Conservation (phyloP, 2,329 filamentous ascomycete genomes). For the Claviceps sp. region DNA sequence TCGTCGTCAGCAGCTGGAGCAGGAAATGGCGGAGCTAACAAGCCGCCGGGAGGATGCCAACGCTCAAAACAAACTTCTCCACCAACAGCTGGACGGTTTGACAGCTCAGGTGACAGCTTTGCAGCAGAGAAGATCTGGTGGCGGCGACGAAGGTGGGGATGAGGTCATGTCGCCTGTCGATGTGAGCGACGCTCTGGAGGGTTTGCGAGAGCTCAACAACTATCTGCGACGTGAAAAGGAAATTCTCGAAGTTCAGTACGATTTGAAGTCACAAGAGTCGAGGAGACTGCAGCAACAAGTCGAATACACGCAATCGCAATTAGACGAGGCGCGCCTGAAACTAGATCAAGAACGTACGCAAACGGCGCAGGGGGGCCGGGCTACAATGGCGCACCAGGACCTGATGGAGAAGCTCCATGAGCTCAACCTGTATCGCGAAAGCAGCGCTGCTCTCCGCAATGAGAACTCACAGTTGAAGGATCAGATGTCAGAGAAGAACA, state of each 20-base stretch:
- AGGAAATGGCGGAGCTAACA: conserved; percentile 68
- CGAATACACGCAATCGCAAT: conserved; percentile 71
- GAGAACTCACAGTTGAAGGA: conserved; percentile 70
- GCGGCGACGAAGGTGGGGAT: conserved; percentile 34
- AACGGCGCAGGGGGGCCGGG: conserved; percentile 59
- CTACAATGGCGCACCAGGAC: conserved; percentile 69
- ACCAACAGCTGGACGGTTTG: conserved; percentile 77
- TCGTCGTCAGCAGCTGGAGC: conserved; percentile 65
- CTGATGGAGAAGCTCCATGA: conserved; percentile 92
- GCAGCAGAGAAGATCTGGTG: conserved; percentile 55
- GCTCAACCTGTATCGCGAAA: conserved; percentile 90
- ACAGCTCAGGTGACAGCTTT: conserved; percentile 65
- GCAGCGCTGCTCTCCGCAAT: conserved; percentile 77
- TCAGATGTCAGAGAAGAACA: conserved; percentile 60
- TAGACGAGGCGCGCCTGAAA: conserved; percentile 80
- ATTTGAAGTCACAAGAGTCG: conserved; percentile 74
- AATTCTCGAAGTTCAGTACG: conserved; percentile 92
- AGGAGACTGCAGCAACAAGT: conserved; percentile 85
- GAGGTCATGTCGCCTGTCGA: conserved; percentile 39
- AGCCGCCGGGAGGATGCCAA: conserved; percentile 71
- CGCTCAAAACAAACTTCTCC: conserved; percentile 80
- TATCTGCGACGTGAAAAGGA: conserved; percentile 94
- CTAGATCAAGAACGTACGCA: conserved; percentile 77
- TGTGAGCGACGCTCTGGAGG: conserved; percentile 51
- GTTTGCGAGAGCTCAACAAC: conserved; percentile 77